Percentiles rank a stretch among this genome's conserved stretches.
Evolutionary conservation across 2,329 filamentous ascomycete genomes (phyloP).

Genomic region (Microdochium bolleyi): DNA sequence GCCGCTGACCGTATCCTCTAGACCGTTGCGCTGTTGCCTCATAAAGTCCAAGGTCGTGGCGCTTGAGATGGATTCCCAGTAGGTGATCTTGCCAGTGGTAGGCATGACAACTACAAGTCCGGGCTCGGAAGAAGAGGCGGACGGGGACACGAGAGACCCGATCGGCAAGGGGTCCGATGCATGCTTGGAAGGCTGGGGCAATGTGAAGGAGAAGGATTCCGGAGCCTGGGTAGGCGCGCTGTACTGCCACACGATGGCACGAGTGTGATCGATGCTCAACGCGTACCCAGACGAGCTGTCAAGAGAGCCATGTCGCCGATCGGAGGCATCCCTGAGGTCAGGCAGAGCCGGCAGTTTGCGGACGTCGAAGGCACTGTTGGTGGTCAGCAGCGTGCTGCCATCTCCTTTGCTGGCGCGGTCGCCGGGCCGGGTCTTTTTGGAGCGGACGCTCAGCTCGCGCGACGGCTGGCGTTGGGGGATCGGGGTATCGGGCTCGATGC

Average conservation of each 20-base stretch:
- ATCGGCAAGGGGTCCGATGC: conserved; percentile 68
- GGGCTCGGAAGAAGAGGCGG: conserved; percentile 69
- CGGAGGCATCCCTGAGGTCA: conserved; percentile 59
- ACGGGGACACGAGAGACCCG: conserved; percentile 73
- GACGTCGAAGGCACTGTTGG: conserved; percentile 76
- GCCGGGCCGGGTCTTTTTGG: conserved; percentile 54
- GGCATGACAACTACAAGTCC: conserved; percentile 84
- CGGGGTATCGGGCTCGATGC: conserved; percentile 29
- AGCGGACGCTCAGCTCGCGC: conserved; percentile 50
- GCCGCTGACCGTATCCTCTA: conserved; percentile 66
- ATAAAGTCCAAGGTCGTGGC: conserved; percentile 79
- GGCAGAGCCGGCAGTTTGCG: conserved; percentile 79
- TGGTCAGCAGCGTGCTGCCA: conserved; percentile 58
- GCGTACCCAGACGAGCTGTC: conserved; percentile 64
- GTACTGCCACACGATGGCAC: conserved; percentile 90
- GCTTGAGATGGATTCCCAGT: conserved; percentile 92
- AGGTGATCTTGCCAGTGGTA: conserved; percentile 75
- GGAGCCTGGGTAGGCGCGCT: conserved; percentile 58
- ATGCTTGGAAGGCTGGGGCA: conserved; percentile 65
- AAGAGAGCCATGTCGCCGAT: conserved; percentile 57
- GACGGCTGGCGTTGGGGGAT: conserved; percentile 2
- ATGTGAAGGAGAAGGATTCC: conserved; percentile 71
- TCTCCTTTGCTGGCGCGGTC: conserved; percentile 61
- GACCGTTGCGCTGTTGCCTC: conserved; percentile 70
- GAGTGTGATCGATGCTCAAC: conserved; percentile 69